Evolutionary conservation across 169 alveolate species (phyloP).

Genomic region (Cryptosporidium sp.): DNA sequence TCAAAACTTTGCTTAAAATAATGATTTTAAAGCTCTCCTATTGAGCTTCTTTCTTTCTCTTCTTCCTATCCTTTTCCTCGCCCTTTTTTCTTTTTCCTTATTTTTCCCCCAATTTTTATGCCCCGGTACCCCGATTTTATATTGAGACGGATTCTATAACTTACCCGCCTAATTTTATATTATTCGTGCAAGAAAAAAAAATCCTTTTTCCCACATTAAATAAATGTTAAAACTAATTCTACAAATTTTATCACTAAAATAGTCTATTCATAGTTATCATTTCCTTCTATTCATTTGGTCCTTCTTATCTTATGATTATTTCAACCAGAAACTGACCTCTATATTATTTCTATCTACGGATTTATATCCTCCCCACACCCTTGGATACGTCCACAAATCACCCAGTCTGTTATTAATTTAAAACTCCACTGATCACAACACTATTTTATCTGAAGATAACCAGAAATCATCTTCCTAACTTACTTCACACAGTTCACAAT

Average conservation of each 20-base stretch:
- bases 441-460: too few species aligned
- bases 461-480: too few species aligned
- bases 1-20: conserved; percentile 2
- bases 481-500: neutral
- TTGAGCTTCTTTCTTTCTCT: conserved; percentile 6
- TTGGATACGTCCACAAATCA: neutral
- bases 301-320: neutral
- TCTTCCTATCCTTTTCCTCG: conserved; percentile 42
- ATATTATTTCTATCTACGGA: neutral
- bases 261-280: neutral
- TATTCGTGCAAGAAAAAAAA: neutral
- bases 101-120: conserved; percentile 6
- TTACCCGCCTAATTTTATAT: neutral
- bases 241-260: too few species aligned
- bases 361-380: neutral
- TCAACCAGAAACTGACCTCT: neutral
- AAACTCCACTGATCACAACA: too few species aligned
- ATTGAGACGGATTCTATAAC: conserved; percentile 7
- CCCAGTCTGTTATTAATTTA: neutral
- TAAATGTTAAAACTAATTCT: too few species aligned
- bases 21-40: neutral
- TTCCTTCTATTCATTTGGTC: neutral
- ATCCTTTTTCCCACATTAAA: neutral
- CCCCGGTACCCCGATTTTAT: conserved; percentile 32
- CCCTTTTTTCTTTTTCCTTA: conserved; percentile 14